Evolutionary conservation across 768 basidiomycete genomes (phyloP).

Genomic region (Boletus rufocinnamomeus): DNA sequence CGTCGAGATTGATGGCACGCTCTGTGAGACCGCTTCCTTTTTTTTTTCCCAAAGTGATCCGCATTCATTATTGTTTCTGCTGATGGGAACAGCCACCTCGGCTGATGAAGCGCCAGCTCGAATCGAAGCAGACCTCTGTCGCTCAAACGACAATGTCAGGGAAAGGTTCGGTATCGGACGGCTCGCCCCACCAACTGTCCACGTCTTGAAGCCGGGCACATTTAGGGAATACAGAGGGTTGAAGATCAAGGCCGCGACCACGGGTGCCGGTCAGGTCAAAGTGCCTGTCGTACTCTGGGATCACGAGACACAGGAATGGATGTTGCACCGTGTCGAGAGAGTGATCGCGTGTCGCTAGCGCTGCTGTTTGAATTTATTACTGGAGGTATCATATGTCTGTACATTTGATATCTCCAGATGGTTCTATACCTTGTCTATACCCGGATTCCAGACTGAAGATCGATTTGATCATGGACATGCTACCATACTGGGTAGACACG

Average conservation of each 20-base stretch:
- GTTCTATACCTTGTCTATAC: neutral
- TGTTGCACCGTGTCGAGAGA: slow-evolving; percentile 11
- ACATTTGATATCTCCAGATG: too few species aligned
- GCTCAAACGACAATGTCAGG: slow-evolving; percentile 6
- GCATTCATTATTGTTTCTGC: neutral
- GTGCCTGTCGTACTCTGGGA: slow-evolving; percentile 23
- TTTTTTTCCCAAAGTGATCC: neutral
- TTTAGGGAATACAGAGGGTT: slow-evolving; percentile 19
- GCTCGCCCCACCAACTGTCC: slow-evolving; percentile 15
- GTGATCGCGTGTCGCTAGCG: neutral
- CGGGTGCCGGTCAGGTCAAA: slow-evolving; percentile 21
- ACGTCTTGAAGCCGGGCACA: slow-evolving; percentile 19
- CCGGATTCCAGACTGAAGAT: too few species aligned
- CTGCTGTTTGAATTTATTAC: too few species aligned
- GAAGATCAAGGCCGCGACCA: slow-evolving; percentile 9
- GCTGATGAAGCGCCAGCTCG: slow-evolving; percentile 4
- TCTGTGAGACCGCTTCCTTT: neutral
- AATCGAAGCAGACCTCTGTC: slow-evolving; percentile 9
- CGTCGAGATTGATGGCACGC: slow-evolving; percentile 16
- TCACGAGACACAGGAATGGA: slow-evolving; percentile 14
- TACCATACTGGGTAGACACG: too few species aligned
- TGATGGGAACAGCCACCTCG: neutral
- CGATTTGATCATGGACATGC: too few species aligned
- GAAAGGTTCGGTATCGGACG: neutral
- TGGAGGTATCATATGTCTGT: too few species aligned